Evolutionary conservation across 225 moss, liverwort and hornwort genomes (phyloP), one percentile per base, ranked within the genome.

Genomic region (Pleurozium schreberi): DNA sequence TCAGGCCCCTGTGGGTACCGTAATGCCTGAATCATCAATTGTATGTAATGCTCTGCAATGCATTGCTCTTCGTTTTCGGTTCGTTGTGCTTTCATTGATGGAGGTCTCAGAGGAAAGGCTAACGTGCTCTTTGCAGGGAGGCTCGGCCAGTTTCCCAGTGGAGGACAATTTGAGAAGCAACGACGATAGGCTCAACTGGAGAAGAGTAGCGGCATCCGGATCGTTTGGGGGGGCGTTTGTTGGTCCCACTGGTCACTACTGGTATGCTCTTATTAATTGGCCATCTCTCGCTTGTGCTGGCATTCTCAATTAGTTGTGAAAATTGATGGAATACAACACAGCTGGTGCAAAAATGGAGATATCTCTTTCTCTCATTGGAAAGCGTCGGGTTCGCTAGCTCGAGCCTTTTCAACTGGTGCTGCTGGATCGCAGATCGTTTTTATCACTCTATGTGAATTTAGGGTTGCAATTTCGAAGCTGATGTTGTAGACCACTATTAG

Each of bases 211-310:
- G 27, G 92, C 86, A 63, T 93, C 95, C 33, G 95, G 95, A 84
- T 87, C 92, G 19, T 68, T 97, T 82, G 95, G 96, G 26, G 85
- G 93, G 20, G 90, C 92, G 18, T 96, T 96, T 73, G 95, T 96
- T 60, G 97, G 95, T 65, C 96, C 95, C 66, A 92, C 93, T 80
- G 95, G 96, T 57, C 96, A 97, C 84, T 94, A 87, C 75, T 96
- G 96, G 96, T 97, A 84, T 61, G 58, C 62, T 11, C 49, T 22
- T 63, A 4, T 12, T 13, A 53, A 55, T 61, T 82, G n/a, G 1
- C 58, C 21, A 66, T 76, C 59, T 67, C 78, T 28, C 62, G 28
- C 23, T 83, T 75, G 59, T 87, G 59, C 60, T 87, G 6, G 36
- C 87, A 67, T 69, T 52, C 83, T 61, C 26, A 63, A 18, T 52